A percentile compares a stretch with the other conserved stretches of the same genome.
Conservation (phyloP, 805 yeast genomes). For the Cyberlindnera veronae region DNA sequence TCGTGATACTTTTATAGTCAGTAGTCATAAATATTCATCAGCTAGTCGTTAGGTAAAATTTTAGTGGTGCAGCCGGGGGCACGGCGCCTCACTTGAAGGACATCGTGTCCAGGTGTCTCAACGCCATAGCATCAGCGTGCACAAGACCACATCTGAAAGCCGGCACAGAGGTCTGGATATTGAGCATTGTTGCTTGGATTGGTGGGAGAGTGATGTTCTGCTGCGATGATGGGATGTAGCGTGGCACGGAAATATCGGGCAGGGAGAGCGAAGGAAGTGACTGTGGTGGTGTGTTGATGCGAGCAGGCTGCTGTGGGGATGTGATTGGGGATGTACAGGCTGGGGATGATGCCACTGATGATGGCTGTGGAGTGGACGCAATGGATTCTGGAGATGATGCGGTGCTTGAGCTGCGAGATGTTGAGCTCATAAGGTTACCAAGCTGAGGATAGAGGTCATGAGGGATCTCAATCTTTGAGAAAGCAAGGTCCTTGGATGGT, state of each 20-base stretch:
- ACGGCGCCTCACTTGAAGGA: constrained; percentile 14
- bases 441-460: constrained; percentile 33
- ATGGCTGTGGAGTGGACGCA: neutral
- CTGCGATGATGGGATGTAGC: neutral
- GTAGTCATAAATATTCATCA: neutral
- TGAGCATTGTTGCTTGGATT: neutral
- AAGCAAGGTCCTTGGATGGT: constrained; percentile 43
- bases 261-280: neutral
- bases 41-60: neutral
- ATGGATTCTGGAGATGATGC: constrained; percentile 1
- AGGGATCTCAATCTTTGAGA: constrained; percentile 31
- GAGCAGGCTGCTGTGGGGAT: neutral
- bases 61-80: too few relatives aligned
- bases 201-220: constrained; percentile 1
- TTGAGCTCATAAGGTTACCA: constrained; percentile 1
- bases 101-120: constrained; percentile 14
- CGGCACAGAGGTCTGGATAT: too few relatives aligned
- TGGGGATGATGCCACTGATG: constrained; percentile 1
- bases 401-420: neutral
- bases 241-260: neutral
- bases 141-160: neutral
- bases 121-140: constrained; percentile 10
- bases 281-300: neutral
- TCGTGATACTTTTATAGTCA: too few relatives aligned
- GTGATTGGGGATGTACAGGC: neutral